Conservation (phyloP, 192 early-diverging fungal genomes). For the Dispira parvispora region DNA sequence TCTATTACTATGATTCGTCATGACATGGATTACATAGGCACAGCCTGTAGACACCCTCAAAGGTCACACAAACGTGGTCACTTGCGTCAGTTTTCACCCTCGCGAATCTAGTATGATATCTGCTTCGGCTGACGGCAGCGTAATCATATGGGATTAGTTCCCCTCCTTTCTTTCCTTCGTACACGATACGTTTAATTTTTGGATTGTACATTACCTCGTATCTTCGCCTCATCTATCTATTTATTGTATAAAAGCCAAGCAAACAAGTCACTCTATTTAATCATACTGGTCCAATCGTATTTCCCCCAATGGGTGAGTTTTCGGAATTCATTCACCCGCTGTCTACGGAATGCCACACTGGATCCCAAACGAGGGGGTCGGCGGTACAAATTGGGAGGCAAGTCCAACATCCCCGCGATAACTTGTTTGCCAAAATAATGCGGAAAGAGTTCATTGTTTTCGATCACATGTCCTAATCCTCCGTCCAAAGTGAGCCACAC, state of each 20-base stretch:
- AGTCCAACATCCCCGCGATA: slow-evolving; percentile 64
- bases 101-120: neutral
- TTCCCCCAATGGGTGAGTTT: slow-evolving; percentile 44
- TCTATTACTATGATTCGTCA: no score
- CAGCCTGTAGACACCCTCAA: no score
- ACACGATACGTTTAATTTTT: neutral
- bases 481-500: slow-evolving; percentile 86
- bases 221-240: neutral
- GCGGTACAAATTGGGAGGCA: slow-evolving; percentile 57
- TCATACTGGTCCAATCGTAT: slow-evolving; percentile 69
- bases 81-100: slow-evolving; percentile 1
- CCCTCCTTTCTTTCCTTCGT: neutral
- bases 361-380: slow-evolving; percentile 36
- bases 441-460: slow-evolving; percentile 59
- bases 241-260: neutral
- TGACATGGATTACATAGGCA: no score
- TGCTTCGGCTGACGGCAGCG: neutral
- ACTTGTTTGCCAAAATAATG: slow-evolving; percentile 83
- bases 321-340: slow-evolving; percentile 35
- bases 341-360: slow-evolving; percentile 25
- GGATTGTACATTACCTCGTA: neutral
- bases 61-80: neutral
- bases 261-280: neutral
- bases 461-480: slow-evolving; percentile 93
- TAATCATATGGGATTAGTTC: neutral